phyloP scores from a whole-genome alignment of 2,329 filamentous ascomycete species.

The Ascocoryne sarcoides region DNA sequence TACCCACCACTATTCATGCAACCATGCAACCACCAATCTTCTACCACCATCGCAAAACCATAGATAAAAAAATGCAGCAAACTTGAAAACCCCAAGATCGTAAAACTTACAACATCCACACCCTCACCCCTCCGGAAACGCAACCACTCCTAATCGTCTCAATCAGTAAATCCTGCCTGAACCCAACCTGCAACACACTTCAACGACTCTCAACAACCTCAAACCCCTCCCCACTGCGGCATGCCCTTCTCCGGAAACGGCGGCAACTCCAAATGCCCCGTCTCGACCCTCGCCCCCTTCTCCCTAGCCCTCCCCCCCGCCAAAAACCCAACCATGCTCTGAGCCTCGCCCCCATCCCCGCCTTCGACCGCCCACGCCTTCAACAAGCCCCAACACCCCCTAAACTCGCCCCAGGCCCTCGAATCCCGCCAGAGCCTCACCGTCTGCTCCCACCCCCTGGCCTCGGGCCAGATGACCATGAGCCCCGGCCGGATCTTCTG shows the following conservation, averaged over 20 bases:
- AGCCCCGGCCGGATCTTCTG: not conserved
- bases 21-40: too few species aligned
- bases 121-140: too few species aligned
- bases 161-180: too few species aligned
- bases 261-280: not conserved
- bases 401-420: not conserved
- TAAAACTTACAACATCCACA: too few species aligned
- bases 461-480: constrained; percentile 5
- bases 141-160: too few species aligned
- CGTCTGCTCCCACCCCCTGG: not conserved
- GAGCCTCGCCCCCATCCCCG: not conserved
- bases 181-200: too few species aligned
- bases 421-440: not conserved
- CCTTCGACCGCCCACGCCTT: not conserved
- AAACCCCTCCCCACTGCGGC: too few species aligned
- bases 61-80: too few species aligned
- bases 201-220: too few species aligned
- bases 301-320: not conserved
- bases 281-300: not conserved
- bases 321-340: not conserved
- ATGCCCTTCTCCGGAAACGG: not conserved
- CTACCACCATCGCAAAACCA: too few species aligned
- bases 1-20: too few species aligned
- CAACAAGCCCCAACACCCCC: not conserved
- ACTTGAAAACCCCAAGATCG: too few species aligned